These are phyloP conservation scores for Candida andamanensis DNA, from an alignment of 805 yeast species.

Conservation along the genomic window DNA sequence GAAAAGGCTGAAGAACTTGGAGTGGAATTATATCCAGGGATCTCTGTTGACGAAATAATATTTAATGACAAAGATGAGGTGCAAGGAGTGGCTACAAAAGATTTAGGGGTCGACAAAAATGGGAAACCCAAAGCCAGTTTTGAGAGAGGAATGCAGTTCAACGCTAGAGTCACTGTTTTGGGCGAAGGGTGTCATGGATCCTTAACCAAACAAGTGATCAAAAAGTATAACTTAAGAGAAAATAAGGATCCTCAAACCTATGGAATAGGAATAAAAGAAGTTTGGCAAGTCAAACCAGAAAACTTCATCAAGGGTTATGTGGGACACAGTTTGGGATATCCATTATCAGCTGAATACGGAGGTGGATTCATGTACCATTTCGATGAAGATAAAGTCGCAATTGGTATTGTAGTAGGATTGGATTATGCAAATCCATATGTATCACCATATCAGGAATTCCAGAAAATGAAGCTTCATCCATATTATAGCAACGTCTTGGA, in stretches of 20 bases:
- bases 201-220: constrained; percentile 69
- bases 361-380: constrained; percentile 98
- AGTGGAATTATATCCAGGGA: constrained; percentile 89
- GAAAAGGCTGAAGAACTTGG: constrained; percentile 92
- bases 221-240: constrained; percentile 62
- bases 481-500: constrained; percentile 65
- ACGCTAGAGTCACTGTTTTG: constrained; percentile 79
- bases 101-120: constrained; percentile 73
- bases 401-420: constrained; percentile 91
- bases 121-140: constrained; percentile 80
- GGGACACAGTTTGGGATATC: constrained; percentile 87
- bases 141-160: constrained; percentile 97
- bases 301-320: constrained; percentile 78
- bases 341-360: constrained; percentile 77
- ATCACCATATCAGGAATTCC: constrained; percentile 95
- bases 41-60: constrained; percentile 75
- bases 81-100: constrained; percentile 90
- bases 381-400: constrained; percentile 86
- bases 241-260: constrained; percentile 77
- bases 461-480: constrained; percentile 89
- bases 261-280: constrained; percentile 94
- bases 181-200: constrained; percentile 99
- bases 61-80: constrained; percentile 54
- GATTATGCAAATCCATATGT: constrained; percentile 94
- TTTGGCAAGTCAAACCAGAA: constrained; percentile 88